A percentile compares a stretch with the other conserved stretches of the same genome.
These are phyloP conservation scores for Penicillium hordei DNA, from an alignment of 2,329 filamentous ascomycete genomes.

Conservation along the genomic window DNA sequence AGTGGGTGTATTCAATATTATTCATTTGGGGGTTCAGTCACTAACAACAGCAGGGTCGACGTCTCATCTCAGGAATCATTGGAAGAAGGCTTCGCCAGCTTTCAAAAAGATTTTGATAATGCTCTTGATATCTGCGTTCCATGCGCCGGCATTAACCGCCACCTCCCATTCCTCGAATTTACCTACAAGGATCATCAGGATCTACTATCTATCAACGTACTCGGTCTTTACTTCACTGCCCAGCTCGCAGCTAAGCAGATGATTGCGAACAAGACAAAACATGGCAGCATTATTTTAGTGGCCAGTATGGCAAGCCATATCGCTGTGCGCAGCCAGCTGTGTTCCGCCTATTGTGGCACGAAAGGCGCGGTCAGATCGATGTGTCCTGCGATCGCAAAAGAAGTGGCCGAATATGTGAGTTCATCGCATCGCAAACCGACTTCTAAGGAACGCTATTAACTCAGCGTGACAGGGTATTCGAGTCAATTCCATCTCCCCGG, in stretches of 20 bases:
- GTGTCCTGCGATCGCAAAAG: slow-evolving; percentile 50
- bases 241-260: slow-evolving; percentile 53
- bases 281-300: slow-evolving; percentile 55
- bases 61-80: slow-evolving; percentile 39
- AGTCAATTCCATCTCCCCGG: slow-evolving; percentile 46
- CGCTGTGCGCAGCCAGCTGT: slow-evolving; percentile 51
- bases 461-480: slow-evolving; percentile 37
- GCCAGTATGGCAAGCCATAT: slow-evolving; percentile 56
- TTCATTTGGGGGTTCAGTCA: neutral
- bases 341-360: slow-evolving; percentile 50
- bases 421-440: too few species aligned
- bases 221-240: slow-evolving; percentile 49
- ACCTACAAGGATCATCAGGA: slow-evolving; percentile 45
- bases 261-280: slow-evolving; percentile 52
- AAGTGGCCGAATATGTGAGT: slow-evolving; percentile 41
- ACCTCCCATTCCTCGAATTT: slow-evolving; percentile 48
- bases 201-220: slow-evolving; percentile 47
- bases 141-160: slow-evolving; percentile 49
- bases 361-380: slow-evolving; percentile 52
- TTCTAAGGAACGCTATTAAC: neutral
- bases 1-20: slow-evolving; percentile 14
- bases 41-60: slow-evolving; percentile 36
- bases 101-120: slow-evolving; percentile 38
- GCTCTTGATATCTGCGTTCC: slow-evolving; percentile 48
- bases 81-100: slow-evolving; percentile 32